Evolutionary conservation across 495 filamentous ascomycete species (phyloP).

Genomic region (Neurospora sp.): DNA sequence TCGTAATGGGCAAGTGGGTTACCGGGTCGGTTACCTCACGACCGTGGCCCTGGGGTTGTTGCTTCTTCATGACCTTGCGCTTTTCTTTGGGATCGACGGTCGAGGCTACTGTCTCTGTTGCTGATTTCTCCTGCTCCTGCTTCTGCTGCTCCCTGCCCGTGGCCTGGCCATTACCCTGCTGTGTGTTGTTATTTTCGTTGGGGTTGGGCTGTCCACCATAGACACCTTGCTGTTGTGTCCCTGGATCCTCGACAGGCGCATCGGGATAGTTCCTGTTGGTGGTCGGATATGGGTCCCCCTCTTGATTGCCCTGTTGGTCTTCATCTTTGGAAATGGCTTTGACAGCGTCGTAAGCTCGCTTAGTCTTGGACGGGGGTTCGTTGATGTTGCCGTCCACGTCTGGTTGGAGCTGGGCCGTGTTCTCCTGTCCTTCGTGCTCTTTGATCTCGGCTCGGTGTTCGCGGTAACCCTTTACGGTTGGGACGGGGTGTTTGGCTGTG

Average conservation of each 20-base stretch:
- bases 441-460: constrained; percentile 42
- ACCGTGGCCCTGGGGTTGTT: constrained; percentile 38
- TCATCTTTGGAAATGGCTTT: constrained; percentile 34
- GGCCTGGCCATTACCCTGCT: not conserved
- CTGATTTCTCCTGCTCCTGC: constrained; percentile 29
- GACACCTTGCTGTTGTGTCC: constrained; percentile 32
- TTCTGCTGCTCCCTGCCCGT: constrained; percentile 5
- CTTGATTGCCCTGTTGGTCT: constrained; percentile 21
- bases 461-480: constrained; percentile 53
- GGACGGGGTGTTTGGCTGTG: constrained; percentile 47
- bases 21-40: constrained; percentile 64
- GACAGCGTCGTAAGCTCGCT: constrained; percentile 27
- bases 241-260: not conserved
- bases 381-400: constrained; percentile 30
- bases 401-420: constrained; percentile 25
- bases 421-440: constrained; percentile 1
- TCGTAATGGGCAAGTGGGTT: constrained; percentile 53
- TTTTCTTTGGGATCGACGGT: constrained; percentile 45
- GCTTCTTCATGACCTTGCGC: constrained; percentile 47
- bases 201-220: constrained; percentile 32
- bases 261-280: constrained; percentile 23
- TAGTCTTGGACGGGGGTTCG: constrained; percentile 25
- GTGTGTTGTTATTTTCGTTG: constrained; percentile 3
- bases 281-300: constrained; percentile 32
- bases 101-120: constrained; percentile 39